Conservation (phyloP, 805 yeast species). For the Kodamaea sagamina region DNA sequence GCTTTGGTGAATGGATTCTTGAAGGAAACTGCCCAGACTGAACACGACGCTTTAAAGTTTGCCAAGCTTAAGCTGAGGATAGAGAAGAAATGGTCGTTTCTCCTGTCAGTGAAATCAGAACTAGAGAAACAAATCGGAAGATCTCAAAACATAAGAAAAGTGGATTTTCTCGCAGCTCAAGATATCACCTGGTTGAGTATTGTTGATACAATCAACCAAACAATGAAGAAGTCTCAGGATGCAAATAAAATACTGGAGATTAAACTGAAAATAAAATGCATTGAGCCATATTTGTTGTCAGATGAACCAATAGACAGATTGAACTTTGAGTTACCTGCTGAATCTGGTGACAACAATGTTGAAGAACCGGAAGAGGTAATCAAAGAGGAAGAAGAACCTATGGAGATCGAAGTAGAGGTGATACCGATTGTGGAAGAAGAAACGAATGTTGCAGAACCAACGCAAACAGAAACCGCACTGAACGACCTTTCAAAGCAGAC, state of each 20-base stretch:
- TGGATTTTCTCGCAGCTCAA: conserved; percentile 12
- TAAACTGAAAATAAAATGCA: conserved; percentile 43
- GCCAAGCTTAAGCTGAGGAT: conserved; percentile 1
- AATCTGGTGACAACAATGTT: neutral
- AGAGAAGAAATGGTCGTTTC: conserved; percentile 26
- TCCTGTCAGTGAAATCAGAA: conserved; percentile 34
- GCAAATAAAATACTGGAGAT: conserved; percentile 27
- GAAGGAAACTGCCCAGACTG: neutral
- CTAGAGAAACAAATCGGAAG: conserved; percentile 26
- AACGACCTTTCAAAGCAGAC: conserved; percentile 9
- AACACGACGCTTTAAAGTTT: neutral
- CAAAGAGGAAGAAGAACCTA: conserved; percentile 6
- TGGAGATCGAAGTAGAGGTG: conserved; percentile 17
- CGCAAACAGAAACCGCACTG: neutral
- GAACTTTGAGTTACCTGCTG: conserved; percentile 27
- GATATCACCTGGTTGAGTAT: conserved; percentile 29
- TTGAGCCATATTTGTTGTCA: conserved; percentile 55
- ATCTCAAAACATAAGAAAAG: conserved; percentile 12
- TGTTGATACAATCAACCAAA: conserved; percentile 34
- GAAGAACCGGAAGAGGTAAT: conserved; percentile 7
- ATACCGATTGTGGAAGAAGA: neutral
- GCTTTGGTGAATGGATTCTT: conserved; percentile 8
- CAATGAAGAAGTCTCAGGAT: conserved; percentile 33
- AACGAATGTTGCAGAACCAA: neutral
- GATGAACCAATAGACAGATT: conserved; percentile 52